Evolutionary conservation across 108 stramenopile genomes (phyloP).

Genomic region (Nitzschia inconspicua): DNA sequence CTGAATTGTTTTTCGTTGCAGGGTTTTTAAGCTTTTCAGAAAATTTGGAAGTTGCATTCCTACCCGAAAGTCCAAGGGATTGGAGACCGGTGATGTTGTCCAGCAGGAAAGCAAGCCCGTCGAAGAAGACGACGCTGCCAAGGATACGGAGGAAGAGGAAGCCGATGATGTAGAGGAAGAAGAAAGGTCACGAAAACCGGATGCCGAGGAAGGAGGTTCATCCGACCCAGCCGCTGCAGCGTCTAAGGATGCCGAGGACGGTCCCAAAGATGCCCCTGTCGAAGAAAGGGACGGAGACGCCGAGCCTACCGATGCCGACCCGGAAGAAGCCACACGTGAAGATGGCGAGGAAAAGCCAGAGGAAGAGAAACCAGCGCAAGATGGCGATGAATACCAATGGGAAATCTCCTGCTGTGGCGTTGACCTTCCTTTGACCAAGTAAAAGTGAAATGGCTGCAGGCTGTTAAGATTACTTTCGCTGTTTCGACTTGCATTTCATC

Average conservation of each 20-base stretch:
- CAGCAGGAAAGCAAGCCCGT: background rate
- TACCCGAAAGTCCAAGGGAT: background rate
- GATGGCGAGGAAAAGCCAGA: background rate
- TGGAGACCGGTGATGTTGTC: background rate
- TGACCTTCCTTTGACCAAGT: constrained; percentile 1
- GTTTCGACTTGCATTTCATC: too few species aligned
- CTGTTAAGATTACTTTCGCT: too few species aligned
- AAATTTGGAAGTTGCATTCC: constrained; percentile 10
- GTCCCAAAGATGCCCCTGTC: background rate
- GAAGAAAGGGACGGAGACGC: background rate
- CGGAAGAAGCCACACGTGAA: constrained; percentile 2
- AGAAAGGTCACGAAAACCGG: background rate
- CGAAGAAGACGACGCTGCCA: background rate
- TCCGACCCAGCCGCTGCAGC: background rate
- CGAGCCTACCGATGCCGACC: background rate
- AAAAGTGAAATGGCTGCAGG: too few species aligned
- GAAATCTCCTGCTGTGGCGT: constrained; percentile 4
- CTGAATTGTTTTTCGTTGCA: background rate
- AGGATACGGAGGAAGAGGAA: background rate
- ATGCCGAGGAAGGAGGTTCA: background rate
- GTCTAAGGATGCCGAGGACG: background rate
- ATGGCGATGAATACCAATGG: background rate
- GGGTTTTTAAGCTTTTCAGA: constrained; percentile 2
- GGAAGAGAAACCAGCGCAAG: background rate
- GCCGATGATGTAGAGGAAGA: background rate